Conservation (phyloP, 2,329 filamentous ascomycete genomes). For the Colletotrichum tabaci region DNA sequence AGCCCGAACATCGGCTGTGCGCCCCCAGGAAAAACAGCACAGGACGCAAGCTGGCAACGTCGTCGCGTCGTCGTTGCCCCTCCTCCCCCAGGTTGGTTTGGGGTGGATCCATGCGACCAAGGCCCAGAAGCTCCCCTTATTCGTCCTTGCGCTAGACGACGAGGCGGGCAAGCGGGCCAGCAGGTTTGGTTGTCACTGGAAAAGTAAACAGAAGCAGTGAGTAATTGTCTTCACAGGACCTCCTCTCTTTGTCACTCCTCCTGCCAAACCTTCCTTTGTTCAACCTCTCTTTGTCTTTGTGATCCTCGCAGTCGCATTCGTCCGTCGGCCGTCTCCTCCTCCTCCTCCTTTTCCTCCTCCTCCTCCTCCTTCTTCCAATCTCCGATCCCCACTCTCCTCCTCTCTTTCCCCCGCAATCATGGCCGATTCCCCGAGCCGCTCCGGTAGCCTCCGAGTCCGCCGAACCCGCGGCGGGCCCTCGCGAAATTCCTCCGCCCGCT, state of each 20-base stretch:
- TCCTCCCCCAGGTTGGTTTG: neutral
- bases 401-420: slow-evolving; percentile 38
- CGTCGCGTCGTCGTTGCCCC: neutral
- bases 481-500: slow-evolving; percentile 47
- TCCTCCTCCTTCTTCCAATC: neutral
- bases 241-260: neutral
- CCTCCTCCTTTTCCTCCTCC: neutral
- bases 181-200: neutral
- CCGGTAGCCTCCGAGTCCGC: slow-evolving; percentile 50
- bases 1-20: slow-evolving; percentile 12
- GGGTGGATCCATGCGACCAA: slow-evolving; percentile 28
- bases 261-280: slow-evolving; percentile 12
- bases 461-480: slow-evolving; percentile 44
- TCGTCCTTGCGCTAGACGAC: slow-evolving; percentile 10
- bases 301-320: neutral
- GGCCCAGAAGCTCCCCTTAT: slow-evolving; percentile 22
- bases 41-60: slow-evolving; percentile 1
- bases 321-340: neutral
- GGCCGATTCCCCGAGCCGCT: slow-evolving; percentile 47
- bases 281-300: slow-evolving; percentile 2
- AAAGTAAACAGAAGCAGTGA: slow-evolving; percentile 36
- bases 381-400: neutral
- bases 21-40: slow-evolving; percentile 15
- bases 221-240: slow-evolving; percentile 15
- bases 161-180: slow-evolving; percentile 10